Evolutionary conservation across 2,329 filamentous ascomycete genomes (phyloP).

Genomic region (Bipolaris cookei): DNA sequence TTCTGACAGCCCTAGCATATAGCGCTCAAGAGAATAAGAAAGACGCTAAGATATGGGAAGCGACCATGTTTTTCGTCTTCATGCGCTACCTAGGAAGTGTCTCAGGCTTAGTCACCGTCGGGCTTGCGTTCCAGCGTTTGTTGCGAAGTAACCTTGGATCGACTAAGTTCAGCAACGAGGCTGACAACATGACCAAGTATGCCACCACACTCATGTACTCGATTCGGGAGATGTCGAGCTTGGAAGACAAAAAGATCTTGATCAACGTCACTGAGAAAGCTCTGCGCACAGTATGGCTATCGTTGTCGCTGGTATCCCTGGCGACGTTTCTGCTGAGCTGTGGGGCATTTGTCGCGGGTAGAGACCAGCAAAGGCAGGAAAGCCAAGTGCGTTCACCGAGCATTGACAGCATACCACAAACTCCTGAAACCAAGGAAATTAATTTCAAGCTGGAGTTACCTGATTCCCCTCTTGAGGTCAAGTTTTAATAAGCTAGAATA

Average conservation of each 20-base stretch:
- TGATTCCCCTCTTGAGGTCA: no score
- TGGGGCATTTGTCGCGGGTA: not conserved
- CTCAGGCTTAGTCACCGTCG: not conserved
- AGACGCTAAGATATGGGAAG: not conserved
- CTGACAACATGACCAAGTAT: no score
- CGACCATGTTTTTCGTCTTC: not conserved
- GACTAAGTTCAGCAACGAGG: not conserved
- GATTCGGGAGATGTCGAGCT: not conserved
- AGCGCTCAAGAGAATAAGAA: no score
- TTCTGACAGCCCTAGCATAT: no score
- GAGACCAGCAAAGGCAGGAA: not conserved
- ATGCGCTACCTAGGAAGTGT: not conserved
- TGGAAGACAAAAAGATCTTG: not conserved
- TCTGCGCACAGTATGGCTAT: not conserved
- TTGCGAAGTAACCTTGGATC: not conserved
- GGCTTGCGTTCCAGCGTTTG: not conserved
- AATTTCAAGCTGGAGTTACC: no score
- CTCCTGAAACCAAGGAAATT: no score
- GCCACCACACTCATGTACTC: conserved; percentile 3
- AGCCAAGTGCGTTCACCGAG: not conserved
- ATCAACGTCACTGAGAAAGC: not conserved
- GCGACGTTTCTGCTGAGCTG: conserved; percentile 1
- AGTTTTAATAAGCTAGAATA: no score
- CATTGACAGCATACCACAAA: not conserved
- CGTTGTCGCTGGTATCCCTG: not conserved